Conservation (phyloP, 139 green algal species). For the Nannochloris sp. region DNA sequence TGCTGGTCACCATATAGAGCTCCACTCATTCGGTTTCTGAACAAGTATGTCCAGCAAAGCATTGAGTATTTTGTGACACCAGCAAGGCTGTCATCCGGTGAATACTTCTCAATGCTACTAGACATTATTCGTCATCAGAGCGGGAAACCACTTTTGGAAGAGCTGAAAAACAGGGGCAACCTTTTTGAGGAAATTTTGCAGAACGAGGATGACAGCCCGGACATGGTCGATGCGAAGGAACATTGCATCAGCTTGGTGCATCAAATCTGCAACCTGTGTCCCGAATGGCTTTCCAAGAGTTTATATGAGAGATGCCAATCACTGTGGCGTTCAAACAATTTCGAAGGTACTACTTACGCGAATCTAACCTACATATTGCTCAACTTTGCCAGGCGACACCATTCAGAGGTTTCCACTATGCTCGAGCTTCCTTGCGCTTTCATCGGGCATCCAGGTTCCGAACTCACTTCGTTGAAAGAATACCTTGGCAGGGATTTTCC, state of each 20-base stretch:
- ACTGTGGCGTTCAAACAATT: neutral
- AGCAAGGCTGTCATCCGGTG: slow-evolving; percentile 35
- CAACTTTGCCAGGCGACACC: neutral
- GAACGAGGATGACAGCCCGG: slow-evolving; percentile 3
- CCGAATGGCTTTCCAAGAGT: slow-evolving; percentile 54
- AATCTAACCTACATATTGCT: neutral
- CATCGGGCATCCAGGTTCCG: neutral
- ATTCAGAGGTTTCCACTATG: neutral
- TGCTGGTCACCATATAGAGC: slow-evolving; percentile 70
- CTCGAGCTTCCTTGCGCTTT: neutral
- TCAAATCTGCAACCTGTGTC: slow-evolving; percentile 61
- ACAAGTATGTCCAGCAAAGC: slow-evolving; percentile 57
- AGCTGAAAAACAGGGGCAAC: slow-evolving; percentile 33
- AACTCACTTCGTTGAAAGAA: neutral
- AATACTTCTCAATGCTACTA: slow-evolving; percentile 74
- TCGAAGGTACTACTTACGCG: neutral
- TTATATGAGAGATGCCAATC: neutral
- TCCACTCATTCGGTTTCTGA: slow-evolving; percentile 79
- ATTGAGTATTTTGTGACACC: slow-evolving; percentile 60
- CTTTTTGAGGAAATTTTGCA: neutral
- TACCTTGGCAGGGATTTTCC: neutral
- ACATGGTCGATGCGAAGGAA: slow-evolving; percentile 29
- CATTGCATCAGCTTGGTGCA: slow-evolving; percentile 72
- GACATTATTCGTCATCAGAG: slow-evolving; percentile 63
- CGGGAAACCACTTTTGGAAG: slow-evolving; percentile 58